Conservation (phyloP, 441 rosid genomes). For the Metrosideros polymorpha region DNA sequence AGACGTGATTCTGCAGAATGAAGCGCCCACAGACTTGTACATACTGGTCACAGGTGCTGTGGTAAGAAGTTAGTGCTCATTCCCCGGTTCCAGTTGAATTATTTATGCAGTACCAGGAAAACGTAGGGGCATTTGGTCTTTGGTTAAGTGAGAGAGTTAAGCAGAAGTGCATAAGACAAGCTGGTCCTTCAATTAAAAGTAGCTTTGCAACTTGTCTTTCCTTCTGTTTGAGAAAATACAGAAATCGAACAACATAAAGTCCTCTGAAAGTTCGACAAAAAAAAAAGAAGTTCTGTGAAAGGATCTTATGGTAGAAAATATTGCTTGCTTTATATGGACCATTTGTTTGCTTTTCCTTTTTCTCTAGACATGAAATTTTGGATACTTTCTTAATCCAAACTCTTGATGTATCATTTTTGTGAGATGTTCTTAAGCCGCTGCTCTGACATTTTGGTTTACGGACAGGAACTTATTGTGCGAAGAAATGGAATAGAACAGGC, state of each 20-base stretch:
- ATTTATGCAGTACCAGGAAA: not conserved
- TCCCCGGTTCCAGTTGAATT: not conserved
- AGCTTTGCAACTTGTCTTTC: not conserved
- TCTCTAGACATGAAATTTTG: not conserved
- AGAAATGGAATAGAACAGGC: conserved; percentile 65
- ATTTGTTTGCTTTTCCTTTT: not conserved
- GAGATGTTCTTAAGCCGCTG: not conserved
- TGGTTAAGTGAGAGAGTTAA: not conserved
- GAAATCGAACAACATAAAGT: not conserved
- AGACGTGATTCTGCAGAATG: conserved; percentile 88
- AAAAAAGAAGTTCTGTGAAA: not conserved
- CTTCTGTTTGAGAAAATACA: not conserved
- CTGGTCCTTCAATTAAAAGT: not conserved
- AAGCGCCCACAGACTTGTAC: conserved; percentile 86
- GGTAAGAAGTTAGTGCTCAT: conserved; percentile 25
- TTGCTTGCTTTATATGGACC: not conserved
- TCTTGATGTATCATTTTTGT: not conserved
- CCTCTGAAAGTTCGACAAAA: not conserved
- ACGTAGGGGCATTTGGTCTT: not conserved
- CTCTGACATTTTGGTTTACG: not conserved
- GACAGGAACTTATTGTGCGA: conserved; percentile 49
- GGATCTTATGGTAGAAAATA: not conserved
- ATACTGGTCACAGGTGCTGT: conserved; percentile 72
- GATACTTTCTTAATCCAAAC: not conserved
- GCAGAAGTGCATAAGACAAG: not conserved